Base-by-base conservation (phyloP, 768 basidiomycete species). In the Suillus subluteus region DNA sequence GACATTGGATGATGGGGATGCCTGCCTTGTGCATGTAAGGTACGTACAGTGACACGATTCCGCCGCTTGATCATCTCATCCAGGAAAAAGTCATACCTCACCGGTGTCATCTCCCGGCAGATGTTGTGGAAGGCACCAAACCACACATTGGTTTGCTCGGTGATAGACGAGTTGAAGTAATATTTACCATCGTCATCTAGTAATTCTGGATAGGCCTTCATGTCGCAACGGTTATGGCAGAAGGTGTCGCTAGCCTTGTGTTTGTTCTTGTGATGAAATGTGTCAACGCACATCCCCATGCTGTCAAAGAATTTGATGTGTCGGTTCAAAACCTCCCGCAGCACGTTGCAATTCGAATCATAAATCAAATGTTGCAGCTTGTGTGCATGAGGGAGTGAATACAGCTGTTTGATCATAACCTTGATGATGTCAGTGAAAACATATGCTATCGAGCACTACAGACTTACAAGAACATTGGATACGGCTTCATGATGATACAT, bases 41-140 rank as follows among this genome's bases (percentile, higher is more conserved):
- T n/a, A n/a, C n/a, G n/a, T n/a, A n/a, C n/a, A n/a, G n/a, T n/a
- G n/a, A n/a, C n/a, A n/a, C n/a, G n/a, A n/a, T n/a, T n/a, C n/a
- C n/a, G n/a, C n/a, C n/a, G n/a, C n/a, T n/a, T n/a, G 41, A 80
- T 78, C 80, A 80, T 76, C 55, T 79, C 75, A 66, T 80, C 76
- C 4, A 80, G 68, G 48, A 79, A 80, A 48, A 79, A 81, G 46
- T 76, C 72, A 55, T 73, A 78, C 68, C 71, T 37, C 7, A 37
- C 37, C 9, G 37, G 37, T 37, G 37, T 37, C 37, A 37, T 37
- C 37, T 37, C 37, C 70, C 72, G 64, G 50, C 71, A 71, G 0
- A 80, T 80, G 2, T 78, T 68, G 18, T 71, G 70, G 63, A 74
- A 58, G 1, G 79, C 76, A 1, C 79, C 79, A 55, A 82, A 67